Conservation (phyloP, 78 protist species). For the Pigoraptor vietnamica region DNA sequence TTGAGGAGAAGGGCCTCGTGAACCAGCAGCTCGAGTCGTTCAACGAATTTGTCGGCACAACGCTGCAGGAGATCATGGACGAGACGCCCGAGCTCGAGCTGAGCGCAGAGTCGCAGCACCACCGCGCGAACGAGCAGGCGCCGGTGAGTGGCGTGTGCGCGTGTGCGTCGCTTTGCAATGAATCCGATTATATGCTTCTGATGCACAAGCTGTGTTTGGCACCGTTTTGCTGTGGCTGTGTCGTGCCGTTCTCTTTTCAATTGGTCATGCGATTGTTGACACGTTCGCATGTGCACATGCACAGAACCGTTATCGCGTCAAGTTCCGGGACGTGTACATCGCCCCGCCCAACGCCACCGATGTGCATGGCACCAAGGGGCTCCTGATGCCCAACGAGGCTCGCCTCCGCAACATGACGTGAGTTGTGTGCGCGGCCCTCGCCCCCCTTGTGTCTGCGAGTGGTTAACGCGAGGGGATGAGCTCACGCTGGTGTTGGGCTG, state of each 20-base stretch:
- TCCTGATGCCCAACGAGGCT: slow-evolving; percentile 87
- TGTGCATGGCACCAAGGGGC: neutral
- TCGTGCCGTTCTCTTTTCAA: too few species aligned
- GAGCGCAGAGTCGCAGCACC: neutral
- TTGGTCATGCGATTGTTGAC: too few species aligned
- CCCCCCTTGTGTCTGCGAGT: neutral
- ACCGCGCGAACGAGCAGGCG: neutral
- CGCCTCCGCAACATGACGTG: slow-evolving; percentile 93
- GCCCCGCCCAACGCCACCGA: slow-evolving; percentile 8
- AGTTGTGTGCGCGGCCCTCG: neutral
- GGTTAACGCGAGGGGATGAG: too few species aligned
- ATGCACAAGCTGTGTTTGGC: neutral
- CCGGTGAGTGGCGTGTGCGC: neutral
- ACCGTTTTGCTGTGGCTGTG: neutral
- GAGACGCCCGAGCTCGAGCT: slow-evolving; percentile 18
- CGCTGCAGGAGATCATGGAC: slow-evolving; percentile 85
- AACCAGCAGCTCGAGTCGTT: slow-evolving; percentile 97
- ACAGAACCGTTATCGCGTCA: neutral
- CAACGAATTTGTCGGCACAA: slow-evolving; percentile 79
- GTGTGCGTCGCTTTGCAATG: neutral
- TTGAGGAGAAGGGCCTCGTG: slow-evolving; percentile 92
- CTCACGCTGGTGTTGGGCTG: neutral
- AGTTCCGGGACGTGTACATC: slow-evolving; percentile 41
- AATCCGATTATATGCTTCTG: neutral
- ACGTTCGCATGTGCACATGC: neutral